Evolutionary conservation across 2,329 filamentous ascomycete species (phyloP), one percentile per base, ranked within the genome.

Genomic region (Sclerotinia trifoliorum): DNA sequence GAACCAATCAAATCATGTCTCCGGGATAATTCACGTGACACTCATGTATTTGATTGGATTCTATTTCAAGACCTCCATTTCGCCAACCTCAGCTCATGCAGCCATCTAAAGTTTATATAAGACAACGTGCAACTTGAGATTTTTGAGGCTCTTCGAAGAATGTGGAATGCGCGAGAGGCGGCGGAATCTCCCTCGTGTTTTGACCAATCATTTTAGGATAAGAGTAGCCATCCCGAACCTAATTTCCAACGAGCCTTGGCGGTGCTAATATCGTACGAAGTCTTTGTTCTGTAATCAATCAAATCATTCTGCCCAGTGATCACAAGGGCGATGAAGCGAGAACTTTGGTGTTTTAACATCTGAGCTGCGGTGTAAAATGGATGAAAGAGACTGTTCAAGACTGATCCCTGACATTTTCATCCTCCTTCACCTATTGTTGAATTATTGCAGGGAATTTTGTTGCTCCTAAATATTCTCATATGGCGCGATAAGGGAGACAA

Each of bases 1-100:
- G 35, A 66, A 13, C 39, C 39, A 26, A 49, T 48, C 8, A 39
- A 35, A n/a, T 5, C 3, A 4, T 5, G 29, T 5, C 19, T 46
- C n/a, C 5, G 10, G 10, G 5, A 8, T 1, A 19, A 0, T 2
- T 39, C 60, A 62, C 60, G 54, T 65, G 63, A 32, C 32, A 1
- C 1, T 0, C 1, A 3, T 46, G 3, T 15, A 13, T 35, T 39
- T 58, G 15, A 39, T 62, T 39, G 60, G 29, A 49, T 51, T 51
- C 29, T 62, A 67, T 67, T 62, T 67, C 60, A 5, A 54, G 56
- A 62, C 6, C 46, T 63, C 39, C 26, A 54, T 67, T 46, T 54
- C 57, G 19, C 57, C 26, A 42, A 48, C 8, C 39, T 66, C 65
- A 67, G 65, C 57, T 67, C 35, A 49, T 63, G 65, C 65, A 67